Evolutionary conservation across 2,329 filamentous ascomycete genomes (phyloP).

Genomic region (Alternaria ventricosa): DNA sequence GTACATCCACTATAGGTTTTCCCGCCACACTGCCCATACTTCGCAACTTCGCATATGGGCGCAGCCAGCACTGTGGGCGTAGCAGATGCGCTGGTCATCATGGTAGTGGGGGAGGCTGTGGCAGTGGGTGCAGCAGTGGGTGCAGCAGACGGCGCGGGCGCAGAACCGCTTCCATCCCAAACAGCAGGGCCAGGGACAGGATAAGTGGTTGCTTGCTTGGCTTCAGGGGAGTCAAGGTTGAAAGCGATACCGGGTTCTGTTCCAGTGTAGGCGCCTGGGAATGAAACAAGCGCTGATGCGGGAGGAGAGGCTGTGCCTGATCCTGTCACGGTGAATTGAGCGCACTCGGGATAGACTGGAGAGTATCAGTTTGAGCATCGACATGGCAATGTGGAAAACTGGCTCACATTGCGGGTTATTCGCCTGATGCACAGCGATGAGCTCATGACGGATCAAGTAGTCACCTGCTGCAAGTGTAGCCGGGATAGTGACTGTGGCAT

Average conservation of each 20-base stretch:
- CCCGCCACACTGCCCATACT: conserved; percentile 13
- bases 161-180: conserved; percentile 28
- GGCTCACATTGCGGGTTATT: conserved; percentile 55
- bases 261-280: conserved; percentile 50
- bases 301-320: conserved; percentile 54
- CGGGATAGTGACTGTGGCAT: conserved; percentile 61
- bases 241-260: conserved; percentile 55
- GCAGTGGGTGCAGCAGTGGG: conserved; percentile 2
- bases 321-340: conserved; percentile 60
- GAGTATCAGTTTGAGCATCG: conserved; percentile 26
- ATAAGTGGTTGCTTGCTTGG: conserved; percentile 37
- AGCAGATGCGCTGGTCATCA: conserved; percentile 19
- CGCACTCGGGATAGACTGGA: conserved; percentile 63
- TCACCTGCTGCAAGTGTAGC: conserved; percentile 57
- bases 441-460: conserved; percentile 64
- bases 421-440: conserved; percentile 63
- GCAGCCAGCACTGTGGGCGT: conserved; percentile 13
- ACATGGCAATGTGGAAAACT: neutral
- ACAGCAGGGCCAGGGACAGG: conserved; percentile 34
- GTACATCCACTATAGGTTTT: conserved; percentile 16
- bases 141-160: conserved; percentile 11
- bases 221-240: conserved; percentile 36
- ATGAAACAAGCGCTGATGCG: conserved; percentile 51
- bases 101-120: conserved; percentile 20
- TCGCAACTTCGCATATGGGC: conserved; percentile 19